Percentiles rank a stretch among this genome's conserved stretches.
phyloP scores from a whole-genome alignment of 306 rosid species.

The Myrica gale region DNA sequence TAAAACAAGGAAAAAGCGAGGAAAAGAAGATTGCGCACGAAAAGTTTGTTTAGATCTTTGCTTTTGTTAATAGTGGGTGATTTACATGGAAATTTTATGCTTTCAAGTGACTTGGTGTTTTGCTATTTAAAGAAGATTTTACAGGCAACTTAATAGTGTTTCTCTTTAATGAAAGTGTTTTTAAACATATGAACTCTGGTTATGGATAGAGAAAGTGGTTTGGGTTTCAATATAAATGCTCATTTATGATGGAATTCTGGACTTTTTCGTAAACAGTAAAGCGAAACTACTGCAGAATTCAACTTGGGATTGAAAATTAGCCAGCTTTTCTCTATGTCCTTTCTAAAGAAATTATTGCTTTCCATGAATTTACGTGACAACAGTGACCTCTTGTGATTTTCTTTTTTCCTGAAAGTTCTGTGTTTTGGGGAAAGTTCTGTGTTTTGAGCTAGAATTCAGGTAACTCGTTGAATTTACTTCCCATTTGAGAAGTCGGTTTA shows the following conservation, averaged over 20 bases:
- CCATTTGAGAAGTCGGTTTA: neutral
- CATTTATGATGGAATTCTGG: neutral
- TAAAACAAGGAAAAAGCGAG: conserved; percentile 22
- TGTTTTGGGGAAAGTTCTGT: neutral
- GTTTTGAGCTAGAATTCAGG: neutral
- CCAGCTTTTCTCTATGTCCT: neutral
- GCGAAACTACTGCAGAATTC: neutral
- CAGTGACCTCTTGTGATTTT: neutral
- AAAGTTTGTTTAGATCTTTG: conserved; percentile 27
- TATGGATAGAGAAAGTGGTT: conserved; percentile 5
- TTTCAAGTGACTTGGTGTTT: conserved; percentile 17
- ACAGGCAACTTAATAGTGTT: conserved; percentile 17
- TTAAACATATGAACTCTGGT: neutral
- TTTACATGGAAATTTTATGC: neutral
- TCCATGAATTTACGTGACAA: neutral
- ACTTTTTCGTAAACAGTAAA: neutral
- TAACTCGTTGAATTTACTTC: neutral
- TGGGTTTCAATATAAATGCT: conserved; percentile 4
- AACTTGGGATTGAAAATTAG: neutral
- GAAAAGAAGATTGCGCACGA: neutral
- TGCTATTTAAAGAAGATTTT: conserved; percentile 23
- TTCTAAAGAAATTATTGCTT: neutral
- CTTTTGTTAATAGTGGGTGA: conserved; percentile 28
- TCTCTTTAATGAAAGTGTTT: conserved; percentile 23
- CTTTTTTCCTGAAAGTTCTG: neutral